Conservation (phyloP, 176 grass and related monocot species). For the Secale cereale region DNA sequence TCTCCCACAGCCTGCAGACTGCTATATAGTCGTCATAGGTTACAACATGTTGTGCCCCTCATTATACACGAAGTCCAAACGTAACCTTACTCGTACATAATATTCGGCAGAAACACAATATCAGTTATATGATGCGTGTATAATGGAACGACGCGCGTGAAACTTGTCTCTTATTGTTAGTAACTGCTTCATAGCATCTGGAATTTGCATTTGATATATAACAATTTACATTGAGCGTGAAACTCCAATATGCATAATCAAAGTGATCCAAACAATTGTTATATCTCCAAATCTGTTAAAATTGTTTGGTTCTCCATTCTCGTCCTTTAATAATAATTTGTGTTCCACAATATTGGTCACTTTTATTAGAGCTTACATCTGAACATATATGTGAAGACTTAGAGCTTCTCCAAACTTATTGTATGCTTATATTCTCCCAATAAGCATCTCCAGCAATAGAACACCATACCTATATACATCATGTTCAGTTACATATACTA, state of each 20-base stretch:
- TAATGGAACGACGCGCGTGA: neutral
- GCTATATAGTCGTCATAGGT: too few species aligned
- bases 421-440: too few species aligned
- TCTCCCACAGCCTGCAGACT: too few species aligned
- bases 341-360: neutral
- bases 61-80: too few species aligned
- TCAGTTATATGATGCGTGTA: too few species aligned
- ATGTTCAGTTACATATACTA: too few species aligned
- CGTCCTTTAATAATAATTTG: neutral
- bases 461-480: too few species aligned
- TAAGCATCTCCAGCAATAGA: too few species aligned
- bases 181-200: too few species aligned
- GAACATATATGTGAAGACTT: neutral
- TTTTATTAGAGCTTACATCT: neutral
- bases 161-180: neutral
- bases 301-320: neutral
- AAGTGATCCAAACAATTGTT: neutral
- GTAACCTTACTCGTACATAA: too few species aligned
- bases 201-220: neutral
- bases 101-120: too few species aligned
- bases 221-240: neutral
- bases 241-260: neutral
- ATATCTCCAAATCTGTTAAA: neutral
- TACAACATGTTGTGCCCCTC: too few species aligned
- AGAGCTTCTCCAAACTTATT: neutral